phyloP scores from a whole-genome alignment of 2,329 filamentous ascomycete species.

The Paracoccidioides lutzii region DNA sequence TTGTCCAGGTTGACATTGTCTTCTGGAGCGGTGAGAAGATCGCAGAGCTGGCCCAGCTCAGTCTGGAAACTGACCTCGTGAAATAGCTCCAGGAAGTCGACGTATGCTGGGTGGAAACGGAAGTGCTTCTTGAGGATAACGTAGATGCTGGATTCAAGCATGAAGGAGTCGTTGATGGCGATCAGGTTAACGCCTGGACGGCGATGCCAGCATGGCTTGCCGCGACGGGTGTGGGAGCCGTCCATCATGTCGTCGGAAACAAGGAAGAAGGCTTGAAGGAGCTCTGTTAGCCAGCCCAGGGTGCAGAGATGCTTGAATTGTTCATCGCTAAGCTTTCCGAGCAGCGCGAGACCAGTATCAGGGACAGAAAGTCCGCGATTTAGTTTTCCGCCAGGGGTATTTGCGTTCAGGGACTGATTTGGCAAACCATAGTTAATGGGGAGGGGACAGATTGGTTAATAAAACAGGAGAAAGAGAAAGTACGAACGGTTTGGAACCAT shows the following conservation, averaged over 20 bases:
- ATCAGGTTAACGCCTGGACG: constrained; percentile 82
- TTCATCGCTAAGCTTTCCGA: constrained; percentile 36
- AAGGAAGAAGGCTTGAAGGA: constrained; percentile 97
- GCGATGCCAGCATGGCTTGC: constrained; percentile 93
- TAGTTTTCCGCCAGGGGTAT: constrained; percentile 89
- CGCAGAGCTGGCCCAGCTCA: constrained; percentile 86
- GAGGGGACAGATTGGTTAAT: neutral
- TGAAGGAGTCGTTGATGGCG: constrained; percentile 96
- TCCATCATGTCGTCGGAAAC: constrained; percentile 99
- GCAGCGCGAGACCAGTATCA: constrained; percentile 23
- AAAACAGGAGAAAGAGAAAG: neutral
- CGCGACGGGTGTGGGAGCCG: constrained; percentile 81
- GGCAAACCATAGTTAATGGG: neutral
- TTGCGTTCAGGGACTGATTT: constrained; percentile 62
- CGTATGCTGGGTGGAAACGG: constrained; percentile 70
- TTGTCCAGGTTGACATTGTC: constrained; percentile 85
- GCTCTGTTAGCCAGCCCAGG: constrained; percentile 94
- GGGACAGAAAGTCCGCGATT: constrained; percentile 78
- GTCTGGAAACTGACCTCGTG: constrained; percentile 91
- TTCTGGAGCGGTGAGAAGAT: constrained; percentile 90
- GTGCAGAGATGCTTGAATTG: constrained; percentile 82
- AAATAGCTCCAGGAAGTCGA: constrained; percentile 91
- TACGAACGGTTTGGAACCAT: constrained; percentile 69
- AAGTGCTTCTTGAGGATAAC: constrained; percentile 87
- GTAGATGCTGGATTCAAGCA: constrained; percentile 88